A percentile compares a stretch with the other conserved stretches of the same genome.
Evolutionary conservation across 2,329 filamentous ascomycete species (phyloP).

Genomic region (Botrytis fabae): DNA sequence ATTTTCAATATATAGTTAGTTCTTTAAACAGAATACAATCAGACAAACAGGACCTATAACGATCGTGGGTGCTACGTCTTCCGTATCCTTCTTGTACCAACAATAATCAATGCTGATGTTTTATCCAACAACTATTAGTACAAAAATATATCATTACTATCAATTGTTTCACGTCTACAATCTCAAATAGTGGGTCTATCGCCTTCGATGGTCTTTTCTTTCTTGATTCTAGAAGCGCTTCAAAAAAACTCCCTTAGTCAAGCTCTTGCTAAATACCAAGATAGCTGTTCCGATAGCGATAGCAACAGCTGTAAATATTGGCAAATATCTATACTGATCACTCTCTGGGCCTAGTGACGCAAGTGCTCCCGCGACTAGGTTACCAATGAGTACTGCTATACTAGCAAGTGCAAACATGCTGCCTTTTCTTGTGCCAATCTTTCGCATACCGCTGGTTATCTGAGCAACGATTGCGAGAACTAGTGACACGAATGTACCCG

Average conservation of each 20-base stretch:
- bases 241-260: conserved; percentile 16
- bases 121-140: too few relatives aligned
- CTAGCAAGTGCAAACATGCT: conserved; percentile 61
- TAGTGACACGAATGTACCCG: conserved; percentile 47
- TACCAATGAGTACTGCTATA: conserved; percentile 63
- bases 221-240: conserved; percentile 6
- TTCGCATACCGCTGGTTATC: conserved; percentile 60
- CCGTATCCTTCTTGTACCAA: too few relatives aligned
- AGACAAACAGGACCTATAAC: too few relatives aligned
- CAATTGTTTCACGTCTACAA: too few relatives aligned
- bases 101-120: too few relatives aligned
- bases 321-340: conserved; percentile 10
- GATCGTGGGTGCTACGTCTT: too few relatives aligned
- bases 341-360: not conserved
- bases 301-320: conserved; percentile 1
- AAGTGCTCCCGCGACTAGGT: conserved; percentile 64
- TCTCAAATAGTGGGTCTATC: too few relatives aligned
- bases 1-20: too few relatives aligned
- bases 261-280: not conserved
- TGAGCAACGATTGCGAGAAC: conserved; percentile 64
- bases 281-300: conserved; percentile 8
- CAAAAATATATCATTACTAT: too few relatives aligned
- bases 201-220: not conserved
- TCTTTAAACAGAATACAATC: too few relatives aligned
- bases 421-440: conserved; percentile 67